Percentiles rank a stretch among this genome's conserved stretches.
These are phyloP conservation scores for Aspergillus quadrilineatus DNA, from an alignment of 2,329 filamentous ascomycete genomes.

Conservation along the genomic window DNA sequence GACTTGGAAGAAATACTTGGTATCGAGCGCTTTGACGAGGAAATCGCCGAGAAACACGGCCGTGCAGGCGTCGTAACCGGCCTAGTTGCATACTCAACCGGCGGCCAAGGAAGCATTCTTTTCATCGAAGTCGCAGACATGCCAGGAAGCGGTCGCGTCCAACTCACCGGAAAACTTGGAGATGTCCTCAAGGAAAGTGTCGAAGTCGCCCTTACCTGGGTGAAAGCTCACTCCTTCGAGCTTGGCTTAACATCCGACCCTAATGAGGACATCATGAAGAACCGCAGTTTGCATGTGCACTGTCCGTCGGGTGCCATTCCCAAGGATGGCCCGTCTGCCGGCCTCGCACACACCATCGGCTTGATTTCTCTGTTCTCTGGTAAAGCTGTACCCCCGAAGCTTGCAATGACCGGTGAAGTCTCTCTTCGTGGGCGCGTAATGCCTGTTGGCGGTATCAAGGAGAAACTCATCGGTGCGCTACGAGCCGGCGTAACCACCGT, in stretches of 20 bases:
- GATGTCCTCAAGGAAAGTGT: slow-evolving; percentile 97
- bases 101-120: slow-evolving; percentile 90
- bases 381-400: slow-evolving; percentile 80
- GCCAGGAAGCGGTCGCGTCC: slow-evolving; percentile 87
- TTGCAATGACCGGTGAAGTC: slow-evolving; percentile 87
- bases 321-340: slow-evolving; percentile 82
- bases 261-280: slow-evolving; percentile 91
- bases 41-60: slow-evolving; percentile 81
- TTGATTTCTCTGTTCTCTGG: slow-evolving; percentile 86
- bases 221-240: slow-evolving; percentile 92
- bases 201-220: slow-evolving; percentile 94
- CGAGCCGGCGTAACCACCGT: slow-evolving; percentile 94
- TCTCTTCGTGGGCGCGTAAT: slow-evolving; percentile 85
- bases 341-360: slow-evolving; percentile 90
- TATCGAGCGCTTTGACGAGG: slow-evolving; percentile 90
- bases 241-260: slow-evolving; percentile 78
- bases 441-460: slow-evolving; percentile 95
- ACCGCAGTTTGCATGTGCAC: slow-evolving; percentile 90
- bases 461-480: slow-evolving; percentile 94
- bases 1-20: slow-evolving; percentile 90
- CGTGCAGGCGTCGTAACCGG: slow-evolving; percentile 93
- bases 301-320: slow-evolving; percentile 93
- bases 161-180: slow-evolving; percentile 93
- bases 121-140: slow-evolving; percentile 99
- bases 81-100: slow-evolving; percentile 88